phyloP scores from a whole-genome alignment of 176 grass and related monocot species.

The Panicum miliaceum region DNA sequence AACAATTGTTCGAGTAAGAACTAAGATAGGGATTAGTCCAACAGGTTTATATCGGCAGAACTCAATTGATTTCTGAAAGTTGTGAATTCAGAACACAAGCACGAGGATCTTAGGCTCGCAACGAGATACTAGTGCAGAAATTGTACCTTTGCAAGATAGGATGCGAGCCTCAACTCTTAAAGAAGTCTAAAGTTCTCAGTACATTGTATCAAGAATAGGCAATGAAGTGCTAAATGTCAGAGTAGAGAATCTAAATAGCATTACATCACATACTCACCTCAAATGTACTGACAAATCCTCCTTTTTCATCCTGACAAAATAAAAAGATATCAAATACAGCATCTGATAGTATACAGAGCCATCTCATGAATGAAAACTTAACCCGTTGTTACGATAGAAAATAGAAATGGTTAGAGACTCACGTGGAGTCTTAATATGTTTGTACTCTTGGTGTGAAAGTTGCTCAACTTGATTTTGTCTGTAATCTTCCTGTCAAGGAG shows the following conservation, averaged over 20 bases:
- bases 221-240: not conserved
- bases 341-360: not conserved
- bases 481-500: slow-evolving; percentile 31
- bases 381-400: not conserved
- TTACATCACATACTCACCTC: slow-evolving; percentile 20
- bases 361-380: slow-evolving; percentile 11
- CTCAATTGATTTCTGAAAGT: not conserved
- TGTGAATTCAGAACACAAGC: not conserved
- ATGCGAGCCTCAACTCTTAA: not conserved
- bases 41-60: not conserved
- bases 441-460: slow-evolving; percentile 20
- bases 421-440: slow-evolving; percentile 54
- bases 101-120: not conserved
- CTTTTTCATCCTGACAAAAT: slow-evolving; percentile 42
- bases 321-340: slow-evolving; percentile 3
- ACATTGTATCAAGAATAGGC: not conserved
- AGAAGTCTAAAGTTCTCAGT: not conserved
- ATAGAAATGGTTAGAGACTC: not conserved
- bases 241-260: not conserved
- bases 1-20: not conserved
- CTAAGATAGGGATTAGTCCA: not conserved
- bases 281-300: slow-evolving; percentile 4
- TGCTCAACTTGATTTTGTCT: slow-evolving; percentile 19
- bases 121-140: not conserved
- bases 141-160: not conserved